Evolutionary conservation across 805 yeast species (phyloP).

Genomic region (Candida boleticola): DNA sequence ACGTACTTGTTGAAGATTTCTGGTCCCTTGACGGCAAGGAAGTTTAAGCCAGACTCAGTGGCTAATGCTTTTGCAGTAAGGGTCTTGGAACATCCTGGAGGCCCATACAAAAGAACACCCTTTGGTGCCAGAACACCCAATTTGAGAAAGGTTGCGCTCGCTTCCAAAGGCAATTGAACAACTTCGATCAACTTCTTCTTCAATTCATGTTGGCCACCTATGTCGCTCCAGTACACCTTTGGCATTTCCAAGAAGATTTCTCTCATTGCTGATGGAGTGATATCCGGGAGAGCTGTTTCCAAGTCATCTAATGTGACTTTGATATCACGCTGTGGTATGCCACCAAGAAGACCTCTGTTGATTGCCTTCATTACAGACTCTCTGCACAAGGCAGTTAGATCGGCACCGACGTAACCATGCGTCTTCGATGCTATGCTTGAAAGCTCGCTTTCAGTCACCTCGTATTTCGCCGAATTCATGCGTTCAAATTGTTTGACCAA

Average conservation of each 20-base stretch:
- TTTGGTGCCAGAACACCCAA: slow-evolving; percentile 89
- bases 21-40: slow-evolving; percentile 95
- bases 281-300: slow-evolving; percentile 69
- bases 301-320: slow-evolving; percentile 57
- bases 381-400: slow-evolving; percentile 78
- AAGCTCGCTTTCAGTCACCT: slow-evolving; percentile 55
- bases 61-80: slow-evolving; percentile 94
- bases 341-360: slow-evolving; percentile 48
- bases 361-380: slow-evolving; percentile 88
- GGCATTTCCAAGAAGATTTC: slow-evolving; percentile 95
- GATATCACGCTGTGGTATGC: slow-evolving; percentile 31
- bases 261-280: slow-evolving; percentile 95
- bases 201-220: slow-evolving; percentile 89
- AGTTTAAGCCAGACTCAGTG: slow-evolving; percentile 91
- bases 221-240: slow-evolving; percentile 87
- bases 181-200: slow-evolving; percentile 83
- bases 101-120: slow-evolving; percentile 92
- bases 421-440: slow-evolving; percentile 67
- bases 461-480: slow-evolving; percentile 47
- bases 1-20: slow-evolving; percentile 93
- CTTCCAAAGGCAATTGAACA: slow-evolving; percentile 86
- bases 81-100: slow-evolving; percentile 98
- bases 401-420: slow-evolving; percentile 98
- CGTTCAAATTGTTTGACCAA: slow-evolving; percentile 56
- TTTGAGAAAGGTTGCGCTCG: slow-evolving; percentile 68